Percentiles rank a stretch among this genome's conserved stretches.
phyloP scores from a whole-genome alignment of 805 yeast species.

The Clavispora phyllophila region DNA sequence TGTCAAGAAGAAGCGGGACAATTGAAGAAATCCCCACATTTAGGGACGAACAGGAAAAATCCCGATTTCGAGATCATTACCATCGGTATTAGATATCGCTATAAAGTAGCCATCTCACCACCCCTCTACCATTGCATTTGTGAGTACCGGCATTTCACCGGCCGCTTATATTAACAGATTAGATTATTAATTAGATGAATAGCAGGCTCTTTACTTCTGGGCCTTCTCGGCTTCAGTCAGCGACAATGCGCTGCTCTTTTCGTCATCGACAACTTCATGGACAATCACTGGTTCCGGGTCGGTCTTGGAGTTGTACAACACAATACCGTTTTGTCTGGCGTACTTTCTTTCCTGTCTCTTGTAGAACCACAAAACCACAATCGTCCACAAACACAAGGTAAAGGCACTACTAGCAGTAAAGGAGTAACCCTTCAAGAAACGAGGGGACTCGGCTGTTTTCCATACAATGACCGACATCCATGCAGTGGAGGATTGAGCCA shows the following conservation, averaged over 20 bases:
- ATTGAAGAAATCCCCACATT: too few species aligned
- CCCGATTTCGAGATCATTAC: too few species aligned
- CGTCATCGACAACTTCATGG: not conserved
- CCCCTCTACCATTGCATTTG: too few species aligned
- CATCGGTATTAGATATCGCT: too few species aligned
- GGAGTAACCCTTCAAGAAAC: conserved; percentile 49
- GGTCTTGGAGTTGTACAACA: conserved; percentile 20
- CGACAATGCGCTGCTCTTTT: not conserved
- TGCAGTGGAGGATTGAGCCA: conserved; percentile 52
- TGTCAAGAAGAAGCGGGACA: too few species aligned
- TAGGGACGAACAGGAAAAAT: too few species aligned
- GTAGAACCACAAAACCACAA: conserved; percentile 46
- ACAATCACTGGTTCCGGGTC: conserved; percentile 15
- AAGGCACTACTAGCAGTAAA: conserved; percentile 46
- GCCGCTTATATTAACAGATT: too few species aligned
- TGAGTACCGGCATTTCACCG: too few species aligned
- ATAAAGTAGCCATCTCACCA: too few species aligned
- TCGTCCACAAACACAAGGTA: conserved; percentile 44
- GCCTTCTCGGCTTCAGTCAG: not conserved
- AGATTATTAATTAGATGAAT: too few species aligned
- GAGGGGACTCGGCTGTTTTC: conserved; percentile 56
- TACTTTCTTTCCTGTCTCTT: conserved; percentile 28
- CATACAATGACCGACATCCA: conserved; percentile 47
- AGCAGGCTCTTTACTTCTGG: not conserved
- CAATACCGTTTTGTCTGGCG: conserved; percentile 34